Percentiles rank a stretch among this genome's conserved stretches.
These are phyloP conservation scores for Corymbia maculata DNA, from an alignment of 345 rosid species.

Conservation along the genomic window DNA sequence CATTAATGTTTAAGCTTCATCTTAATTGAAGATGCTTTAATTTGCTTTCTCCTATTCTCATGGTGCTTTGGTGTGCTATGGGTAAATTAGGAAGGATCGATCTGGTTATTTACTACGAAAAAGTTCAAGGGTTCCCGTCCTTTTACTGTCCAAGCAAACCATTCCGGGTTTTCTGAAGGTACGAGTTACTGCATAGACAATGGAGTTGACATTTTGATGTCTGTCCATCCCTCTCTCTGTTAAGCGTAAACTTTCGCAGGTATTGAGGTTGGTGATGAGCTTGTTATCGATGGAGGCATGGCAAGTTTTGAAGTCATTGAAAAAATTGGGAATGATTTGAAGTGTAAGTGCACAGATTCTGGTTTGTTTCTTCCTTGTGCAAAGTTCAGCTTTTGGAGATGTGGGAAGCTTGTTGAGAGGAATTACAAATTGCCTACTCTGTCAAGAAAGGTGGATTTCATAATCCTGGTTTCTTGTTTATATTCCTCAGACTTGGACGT, in stretches of 20 bases:
- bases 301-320: constrained; percentile 61
- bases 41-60: not conserved
- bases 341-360: constrained; percentile 55
- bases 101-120: constrained; percentile 49
- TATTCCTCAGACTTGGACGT: not conserved
- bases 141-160: constrained; percentile 53
- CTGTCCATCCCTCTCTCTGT: not conserved
- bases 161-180: constrained; percentile 66
- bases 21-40: not conserved
- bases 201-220: not conserved
- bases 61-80: not conserved
- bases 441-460: constrained; percentile 37
- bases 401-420: constrained; percentile 42
- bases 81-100: constrained; percentile 45
- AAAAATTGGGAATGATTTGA: constrained; percentile 42
- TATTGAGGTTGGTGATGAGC: constrained; percentile 58
- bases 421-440: constrained; percentile 38
- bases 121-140: constrained; percentile 41
- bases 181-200: not conserved
- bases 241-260: constrained; percentile 13
- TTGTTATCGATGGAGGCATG: constrained; percentile 74
- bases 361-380: constrained; percentile 67
- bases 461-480: not conserved
- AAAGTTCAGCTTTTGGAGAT: constrained; percentile 64
- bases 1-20: not conserved